Evolutionary conservation across 2,329 filamentous ascomycete species (phyloP).

Genomic region (Gliomastix tumulicola): DNA sequence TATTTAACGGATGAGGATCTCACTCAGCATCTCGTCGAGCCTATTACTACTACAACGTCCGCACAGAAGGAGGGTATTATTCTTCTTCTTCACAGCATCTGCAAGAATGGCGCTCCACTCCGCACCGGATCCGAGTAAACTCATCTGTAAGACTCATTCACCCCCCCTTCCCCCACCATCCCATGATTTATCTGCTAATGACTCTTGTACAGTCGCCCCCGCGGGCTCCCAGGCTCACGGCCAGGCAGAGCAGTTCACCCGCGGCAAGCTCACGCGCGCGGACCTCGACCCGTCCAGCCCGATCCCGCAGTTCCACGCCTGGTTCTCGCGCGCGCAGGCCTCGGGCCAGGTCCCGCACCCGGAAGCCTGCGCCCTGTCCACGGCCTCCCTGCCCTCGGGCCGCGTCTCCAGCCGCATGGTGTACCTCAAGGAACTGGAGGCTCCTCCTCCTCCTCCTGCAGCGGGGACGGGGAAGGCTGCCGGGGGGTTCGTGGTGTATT

Average conservation of each 20-base stretch:
- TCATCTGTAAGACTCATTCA: slow-evolving; percentile 35
- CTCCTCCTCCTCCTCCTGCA: no score
- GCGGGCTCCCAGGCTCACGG: slow-evolving; percentile 47
- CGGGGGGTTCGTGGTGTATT: slow-evolving; percentile 83
- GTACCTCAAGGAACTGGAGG: slow-evolving; percentile 94
- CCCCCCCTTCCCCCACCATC: not conserved
- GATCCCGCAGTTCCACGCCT: slow-evolving; percentile 77
- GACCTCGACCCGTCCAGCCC: slow-evolving; percentile 60
- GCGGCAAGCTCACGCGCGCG: slow-evolving; percentile 48
- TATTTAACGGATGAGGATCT: no score
- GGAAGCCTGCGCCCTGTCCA: slow-evolving; percentile 83
- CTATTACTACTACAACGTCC: no score
- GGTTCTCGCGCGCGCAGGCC: slow-evolving; percentile 70
- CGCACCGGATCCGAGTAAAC: slow-evolving; percentile 30
- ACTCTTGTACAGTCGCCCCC: slow-evolving; percentile 47
- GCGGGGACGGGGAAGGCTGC: no score
- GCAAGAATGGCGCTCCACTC: slow-evolving; percentile 37
- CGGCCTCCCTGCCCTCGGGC: slow-evolving; percentile 75
- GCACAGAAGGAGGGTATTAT: no score
- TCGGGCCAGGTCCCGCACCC: slow-evolving; percentile 68
- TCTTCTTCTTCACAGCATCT: slow-evolving; percentile 6
- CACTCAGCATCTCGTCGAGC: no score
- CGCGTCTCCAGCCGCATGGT: slow-evolving; percentile 80
- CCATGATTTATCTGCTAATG: not conserved
- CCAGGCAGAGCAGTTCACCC: slow-evolving; percentile 71